Percentiles rank a stretch among this genome's conserved stretches.
Evolutionary conservation across 2,329 filamentous ascomycete genomes (phyloP).

Genomic region (Pseudonectria buxi): DNA sequence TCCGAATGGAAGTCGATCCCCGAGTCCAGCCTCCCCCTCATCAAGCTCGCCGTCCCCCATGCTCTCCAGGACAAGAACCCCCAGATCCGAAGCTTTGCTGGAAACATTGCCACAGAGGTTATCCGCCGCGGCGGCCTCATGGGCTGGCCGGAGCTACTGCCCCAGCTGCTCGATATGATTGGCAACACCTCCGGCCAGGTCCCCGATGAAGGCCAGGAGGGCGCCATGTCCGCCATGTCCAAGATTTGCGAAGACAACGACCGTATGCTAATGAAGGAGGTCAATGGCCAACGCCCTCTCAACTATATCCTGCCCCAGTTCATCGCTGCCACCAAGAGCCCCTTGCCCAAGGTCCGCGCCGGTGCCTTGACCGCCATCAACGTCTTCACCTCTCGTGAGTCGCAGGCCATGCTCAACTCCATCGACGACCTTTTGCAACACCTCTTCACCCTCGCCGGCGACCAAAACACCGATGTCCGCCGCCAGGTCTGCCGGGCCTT

Average conservation of each 20-base stretch:
- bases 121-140: conserved; percentile 77
- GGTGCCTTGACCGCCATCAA: conserved; percentile 82
- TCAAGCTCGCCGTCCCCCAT: conserved; percentile 71
- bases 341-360: conserved; percentile 68
- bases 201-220: conserved; percentile 72
- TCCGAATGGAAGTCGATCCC: conserved; percentile 69
- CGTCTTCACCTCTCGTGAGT: conserved; percentile 80
- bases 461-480: conserved; percentile 73
- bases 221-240: conserved; percentile 83
- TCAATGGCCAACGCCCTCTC: conserved; percentile 81
- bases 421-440: conserved; percentile 76
- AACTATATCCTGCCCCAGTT: conserved; percentile 86
- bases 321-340: conserved; percentile 75
- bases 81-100: conserved; percentile 82
- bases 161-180: conserved; percentile 73
- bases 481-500: conserved; percentile 91
- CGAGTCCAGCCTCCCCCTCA: conserved; percentile 63
- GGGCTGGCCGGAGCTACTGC: conserved; percentile 84
- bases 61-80: conserved; percentile 74
- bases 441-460: conserved; percentile 73
- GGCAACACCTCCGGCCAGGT: conserved; percentile 64
- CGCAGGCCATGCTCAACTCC: conserved; percentile 71
- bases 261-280: conserved; percentile 77
- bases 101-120: conserved; percentile 90
- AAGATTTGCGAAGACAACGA: conserved; percentile 98